Evolutionary conservation across 306 rosid genomes (phyloP), one percentile per base, ranked within the genome.

Genomic region (Macrotyloma uniflorum): DNA sequence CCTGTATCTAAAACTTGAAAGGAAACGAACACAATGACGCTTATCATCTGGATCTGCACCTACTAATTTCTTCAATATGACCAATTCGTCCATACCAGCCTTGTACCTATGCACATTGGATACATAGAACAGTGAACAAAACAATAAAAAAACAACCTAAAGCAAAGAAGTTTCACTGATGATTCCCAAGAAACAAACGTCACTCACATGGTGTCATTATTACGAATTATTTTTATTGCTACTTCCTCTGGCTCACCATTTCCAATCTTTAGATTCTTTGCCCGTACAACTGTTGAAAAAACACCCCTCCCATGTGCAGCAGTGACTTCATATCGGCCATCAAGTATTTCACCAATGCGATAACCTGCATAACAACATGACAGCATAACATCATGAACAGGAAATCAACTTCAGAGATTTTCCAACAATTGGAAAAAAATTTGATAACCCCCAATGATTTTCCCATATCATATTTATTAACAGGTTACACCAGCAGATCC

Each of bases 1-100:
- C 85, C 99, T 87, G 87, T 93, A 96, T 88, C 93, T 96, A 86
- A 96, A 96, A 88, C 89, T 91, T 80, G 99, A 96, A 80, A 93
- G 89, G 85, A 96, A 93, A 78, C 98, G 99, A 89, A 96, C 99
- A 89, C 99, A 96, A 63, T 96, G 98, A 76, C 99, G 99, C 90
- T 91, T 96, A 85, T 96, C 91, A 33, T 96, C 97, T 58, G 98
- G 98, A 90, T 96, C 99, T 73, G 97, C 96, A 86, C 97, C 99
- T 54, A 86, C 98, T 96, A 96, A 82, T 85, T 96, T 96, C 90
- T 93, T 96, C 74, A 93, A 82, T 85, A 96, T 87, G 78, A 92
- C 91, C 85, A 91, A 87, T 78, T 96, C 99, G 53, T 90, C 93
- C 96, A 96, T 61, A 80, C 99, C 99, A 79, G 99, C 97, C 88